A percentile compares a stretch with the other conserved stretches of the same genome.
Conservation (phyloP, 257 asterid genomes). For the Verbascum thapsus region DNA sequence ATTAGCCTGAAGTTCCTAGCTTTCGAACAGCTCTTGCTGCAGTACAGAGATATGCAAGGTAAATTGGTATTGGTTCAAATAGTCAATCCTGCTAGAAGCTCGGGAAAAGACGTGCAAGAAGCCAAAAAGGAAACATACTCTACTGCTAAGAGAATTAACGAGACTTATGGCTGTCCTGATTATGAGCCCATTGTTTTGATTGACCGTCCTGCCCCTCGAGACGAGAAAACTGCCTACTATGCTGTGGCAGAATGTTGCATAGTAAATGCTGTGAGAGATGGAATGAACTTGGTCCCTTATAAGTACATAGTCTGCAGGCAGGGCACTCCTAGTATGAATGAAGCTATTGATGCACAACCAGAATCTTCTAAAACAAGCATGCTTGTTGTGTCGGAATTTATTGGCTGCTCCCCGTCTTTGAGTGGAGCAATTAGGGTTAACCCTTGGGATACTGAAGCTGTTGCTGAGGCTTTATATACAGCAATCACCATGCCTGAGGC, state of each 20-base stretch:
- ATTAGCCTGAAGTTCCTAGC: slow-evolving; percentile 83
- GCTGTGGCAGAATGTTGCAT: slow-evolving; percentile 91
- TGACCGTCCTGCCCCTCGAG: slow-evolving; percentile 74
- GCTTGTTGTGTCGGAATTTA: slow-evolving; percentile 88
- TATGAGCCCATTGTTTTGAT: slow-evolving; percentile 74
- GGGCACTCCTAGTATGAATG: slow-evolving; percentile 60
- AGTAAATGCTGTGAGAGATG: slow-evolving; percentile 95
- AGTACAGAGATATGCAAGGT: slow-evolving; percentile 49
- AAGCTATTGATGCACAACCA: slow-evolving; percentile 42
- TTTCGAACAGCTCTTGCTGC: slow-evolving; percentile 70
- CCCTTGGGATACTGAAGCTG: slow-evolving; percentile 92
- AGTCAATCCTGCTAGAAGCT: slow-evolving; percentile 89
- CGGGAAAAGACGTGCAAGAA: slow-evolving; percentile 90
- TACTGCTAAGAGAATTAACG: slow-evolving; percentile 64
- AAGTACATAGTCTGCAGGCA: slow-evolving; percentile 87
- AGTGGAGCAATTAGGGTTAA: slow-evolving; percentile 94
- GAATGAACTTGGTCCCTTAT: slow-evolving; percentile 93
- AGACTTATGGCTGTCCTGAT: slow-evolving; percentile 50
- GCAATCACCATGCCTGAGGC: slow-evolving; percentile 67
- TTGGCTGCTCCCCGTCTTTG: slow-evolving; percentile 91
- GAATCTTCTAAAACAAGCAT: slow-evolving; percentile 70
- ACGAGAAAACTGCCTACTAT: slow-evolving; percentile 85
- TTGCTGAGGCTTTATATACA: slow-evolving; percentile 73
- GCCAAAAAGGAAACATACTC: slow-evolving; percentile 74
- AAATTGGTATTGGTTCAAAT: slow-evolving; percentile 79